These are phyloP conservation scores for Aquilaria malaccensis DNA, from an alignment of 345 rosid genomes.

Conservation along the genomic window DNA sequence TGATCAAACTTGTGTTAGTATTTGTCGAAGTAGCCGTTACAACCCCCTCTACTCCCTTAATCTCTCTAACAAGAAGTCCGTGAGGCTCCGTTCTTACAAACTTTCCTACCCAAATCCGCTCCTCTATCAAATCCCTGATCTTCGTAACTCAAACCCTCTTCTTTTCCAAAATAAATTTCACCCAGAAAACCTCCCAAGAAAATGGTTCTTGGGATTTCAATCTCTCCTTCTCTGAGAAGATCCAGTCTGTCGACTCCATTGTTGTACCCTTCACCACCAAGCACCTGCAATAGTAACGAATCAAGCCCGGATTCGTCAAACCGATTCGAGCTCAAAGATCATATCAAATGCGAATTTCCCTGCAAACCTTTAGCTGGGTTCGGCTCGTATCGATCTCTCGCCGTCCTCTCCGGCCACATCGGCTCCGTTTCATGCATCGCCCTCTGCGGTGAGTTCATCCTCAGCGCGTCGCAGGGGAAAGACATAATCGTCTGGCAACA, in stretches of 20 bases:
- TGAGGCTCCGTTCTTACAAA: conserved; percentile 17
- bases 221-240: conserved; percentile 18
- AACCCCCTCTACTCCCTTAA: conserved; percentile 22
- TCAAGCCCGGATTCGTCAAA: conserved; percentile 37
- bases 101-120: conserved; percentile 6
- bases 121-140: neutral
- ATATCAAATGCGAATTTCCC: conserved; percentile 11
- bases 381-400: conserved; percentile 44
- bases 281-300: conserved; percentile 39
- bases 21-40: conserved; percentile 78
- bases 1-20: neutral
- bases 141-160: neutral
- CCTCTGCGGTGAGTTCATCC: conserved; percentile 78
- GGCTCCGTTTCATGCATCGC: conserved; percentile 90
- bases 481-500: conserved; percentile 98
- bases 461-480: conserved; percentile 89
- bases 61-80: conserved; percentile 27
- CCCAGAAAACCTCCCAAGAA: neutral
- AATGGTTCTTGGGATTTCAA: conserved; percentile 5
- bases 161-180: conserved; percentile 1
- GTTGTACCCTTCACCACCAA: conserved; percentile 30
- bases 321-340: conserved; percentile 30
- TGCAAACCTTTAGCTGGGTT: conserved; percentile 26
- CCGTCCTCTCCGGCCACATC: conserved; percentile 67
- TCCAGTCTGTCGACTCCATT: conserved; percentile 44